Conservation (phyloP, 345 rosid genomes). For the Cardamine occulta region DNA sequence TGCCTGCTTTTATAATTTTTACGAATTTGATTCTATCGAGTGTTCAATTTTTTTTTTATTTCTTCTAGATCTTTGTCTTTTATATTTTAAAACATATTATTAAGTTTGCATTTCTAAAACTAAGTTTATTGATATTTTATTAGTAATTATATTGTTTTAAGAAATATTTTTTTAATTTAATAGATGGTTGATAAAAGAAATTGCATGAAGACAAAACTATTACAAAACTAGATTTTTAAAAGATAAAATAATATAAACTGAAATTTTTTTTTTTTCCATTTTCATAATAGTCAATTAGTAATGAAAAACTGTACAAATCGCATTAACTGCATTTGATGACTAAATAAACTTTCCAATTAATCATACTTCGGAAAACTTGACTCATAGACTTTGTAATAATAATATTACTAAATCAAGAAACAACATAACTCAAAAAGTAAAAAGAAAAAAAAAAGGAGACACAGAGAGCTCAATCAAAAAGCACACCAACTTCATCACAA, state of each 20-base stretch:
- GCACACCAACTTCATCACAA: constrained; percentile 32
- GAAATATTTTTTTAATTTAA: too few species aligned
- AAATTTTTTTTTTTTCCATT: not conserved
- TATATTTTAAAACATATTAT: not conserved
- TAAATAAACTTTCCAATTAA: constrained; percentile 38
- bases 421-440: constrained; percentile 13
- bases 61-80: too few species aligned
- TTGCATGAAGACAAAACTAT: not conserved
- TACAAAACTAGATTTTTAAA: not conserved
- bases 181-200: not conserved
- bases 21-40: not conserved
- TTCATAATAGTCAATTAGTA: not conserved
- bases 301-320: not conserved
- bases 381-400: constrained; percentile 19
- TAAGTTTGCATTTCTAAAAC: not conserved
- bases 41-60: not conserved
- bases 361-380: constrained; percentile 27
- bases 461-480: constrained; percentile 27
- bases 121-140: not conserved
- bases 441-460: not conserved
- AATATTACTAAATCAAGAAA: constrained; percentile 27
- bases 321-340: constrained; percentile 31
- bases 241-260: not conserved
- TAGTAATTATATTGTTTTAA: too few species aligned
- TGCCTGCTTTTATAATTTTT: too few species aligned